Evolutionary conservation across 495 filamentous ascomycete genomes (phyloP), one percentile per base, ranked within the genome.

Genomic region (Penicillium diatomitis): DNA sequence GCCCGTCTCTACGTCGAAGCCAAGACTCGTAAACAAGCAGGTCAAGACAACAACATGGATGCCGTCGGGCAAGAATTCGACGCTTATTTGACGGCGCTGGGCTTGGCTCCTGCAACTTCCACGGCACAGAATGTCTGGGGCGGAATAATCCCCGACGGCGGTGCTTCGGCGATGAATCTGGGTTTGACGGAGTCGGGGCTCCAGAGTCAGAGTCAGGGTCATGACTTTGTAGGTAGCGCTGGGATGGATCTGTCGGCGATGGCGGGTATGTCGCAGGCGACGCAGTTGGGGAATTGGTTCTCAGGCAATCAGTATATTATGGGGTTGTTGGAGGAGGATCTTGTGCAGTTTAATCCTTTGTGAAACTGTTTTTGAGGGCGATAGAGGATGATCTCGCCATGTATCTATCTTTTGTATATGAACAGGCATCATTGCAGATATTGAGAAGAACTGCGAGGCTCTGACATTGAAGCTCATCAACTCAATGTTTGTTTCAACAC

Each of bases 261-360:
- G 30, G 35, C 50, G 20, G 44, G 55, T 38, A 52, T 64, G 52
- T 49, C 60, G 2, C 71, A 75, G 53, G 65, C 70, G 5, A 60
- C 65, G 38, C 74, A 80, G 47, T 54, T 86, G 7, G 79, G 78
- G 20, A 82, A 81, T 51, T 86, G 82, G 83, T 86, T 82, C 52
- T 82, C 78, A 32, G 79, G 82, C 0, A 83, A 82, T 54, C 75
- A 78, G 37, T 76, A 81, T 55, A 80, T 86, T 65, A 69, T 85
- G 67, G 78, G 76, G 0, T 49, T 86, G 49, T 50, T 85, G 42
- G 80, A 84, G 52, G 78, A 79, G 52, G 80, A 83, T 57, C 41
- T 81, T 12, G 73, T 74, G 7, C 62, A 70, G 46, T 75, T 82
- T 37, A 73, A 77, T 49, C 65, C 72, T 8, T 58, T 53, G 7